Evolutionary conservation across 2,329 filamentous ascomycete species (phyloP).

Genomic region (Colletotrichum acutatum): DNA sequence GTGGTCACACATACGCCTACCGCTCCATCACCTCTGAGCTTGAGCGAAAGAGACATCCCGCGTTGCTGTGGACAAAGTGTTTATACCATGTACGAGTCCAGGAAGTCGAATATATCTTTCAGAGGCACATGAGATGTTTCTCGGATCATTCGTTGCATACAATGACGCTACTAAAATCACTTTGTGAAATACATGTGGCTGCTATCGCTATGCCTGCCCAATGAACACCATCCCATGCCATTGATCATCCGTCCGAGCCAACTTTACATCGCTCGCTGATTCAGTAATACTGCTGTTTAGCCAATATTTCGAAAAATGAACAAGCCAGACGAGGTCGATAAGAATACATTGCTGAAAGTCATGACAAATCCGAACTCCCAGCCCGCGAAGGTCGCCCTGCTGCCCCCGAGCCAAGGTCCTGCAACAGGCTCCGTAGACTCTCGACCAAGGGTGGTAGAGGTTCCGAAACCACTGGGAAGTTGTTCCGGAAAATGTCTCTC

Average conservation of each 20-base stretch:
- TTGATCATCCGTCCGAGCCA: not conserved
- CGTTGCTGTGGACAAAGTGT: not conserved
- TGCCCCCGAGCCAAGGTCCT: slow-evolving; percentile 25
- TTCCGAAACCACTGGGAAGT: slow-evolving; percentile 33
- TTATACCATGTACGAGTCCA: not conserved
- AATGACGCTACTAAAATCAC: not conserved
- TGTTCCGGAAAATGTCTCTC: slow-evolving; percentile 20
- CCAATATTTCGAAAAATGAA: not conserved
- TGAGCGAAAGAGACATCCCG: not conserved
- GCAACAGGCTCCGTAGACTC: slow-evolving; percentile 23
- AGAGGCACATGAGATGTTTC: not conserved
- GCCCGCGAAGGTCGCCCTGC: slow-evolving; percentile 28
- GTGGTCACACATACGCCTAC: not conserved
- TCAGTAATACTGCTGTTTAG: not conserved
- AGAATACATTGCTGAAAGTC: not conserved
- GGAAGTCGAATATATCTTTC: not conserved
- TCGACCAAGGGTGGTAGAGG: slow-evolving; percentile 28
- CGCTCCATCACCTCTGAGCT: not conserved
- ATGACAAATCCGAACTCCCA: not conserved
- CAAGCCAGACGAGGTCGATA: not conserved
- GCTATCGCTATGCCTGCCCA: not conserved
- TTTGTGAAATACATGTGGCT: not conserved
- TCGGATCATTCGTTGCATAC: not conserved
- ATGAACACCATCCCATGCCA: not conserved
- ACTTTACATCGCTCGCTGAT: not conserved